phyloP scores from a whole-genome alignment of 148 eudicot species.

The Camellia granthamiana region DNA sequence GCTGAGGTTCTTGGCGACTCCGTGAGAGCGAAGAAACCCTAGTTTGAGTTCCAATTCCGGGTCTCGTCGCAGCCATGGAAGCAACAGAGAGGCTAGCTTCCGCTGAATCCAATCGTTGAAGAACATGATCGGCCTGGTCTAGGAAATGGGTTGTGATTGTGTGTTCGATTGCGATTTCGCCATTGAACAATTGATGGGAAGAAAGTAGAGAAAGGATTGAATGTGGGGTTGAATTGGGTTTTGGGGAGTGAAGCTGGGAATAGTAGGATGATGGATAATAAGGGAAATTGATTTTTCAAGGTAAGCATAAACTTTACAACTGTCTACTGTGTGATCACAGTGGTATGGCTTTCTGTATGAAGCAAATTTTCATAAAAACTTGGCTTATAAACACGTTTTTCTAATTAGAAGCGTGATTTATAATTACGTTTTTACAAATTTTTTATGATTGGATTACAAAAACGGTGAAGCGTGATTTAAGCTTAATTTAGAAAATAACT shows the following conservation, averaged over 20 bases:
- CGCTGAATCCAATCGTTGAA: constrained; percentile 39
- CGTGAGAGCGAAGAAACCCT: constrained; percentile 55
- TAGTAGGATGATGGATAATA: neutral
- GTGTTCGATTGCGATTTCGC: neutral
- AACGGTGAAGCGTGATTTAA: too few species aligned
- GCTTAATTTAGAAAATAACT: too few species aligned
- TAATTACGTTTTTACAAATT: too few species aligned
- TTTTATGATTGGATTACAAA: too few species aligned
- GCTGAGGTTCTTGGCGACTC: constrained; percentile 41
- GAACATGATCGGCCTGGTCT: constrained; percentile 34
- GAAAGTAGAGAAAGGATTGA: neutral
- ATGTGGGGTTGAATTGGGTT: neutral
- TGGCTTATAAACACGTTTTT: too few species aligned
- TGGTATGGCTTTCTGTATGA: too few species aligned
- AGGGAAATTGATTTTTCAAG: neutral
- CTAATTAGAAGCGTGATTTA: too few species aligned
- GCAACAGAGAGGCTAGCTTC: constrained; percentile 49
- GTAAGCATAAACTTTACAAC: neutral
- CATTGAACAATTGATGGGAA: neutral
- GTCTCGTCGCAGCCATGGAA: constrained; percentile 64
- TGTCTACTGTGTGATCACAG: too few species aligned
- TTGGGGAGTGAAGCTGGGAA: too few species aligned
- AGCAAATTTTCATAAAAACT: too few species aligned
- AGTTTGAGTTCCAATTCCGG: constrained; percentile 58
- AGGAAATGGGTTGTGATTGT: neutral